Conservation (phyloP, 495 filamentous ascomycete genomes). For the Neurospora cerealis region DNA sequence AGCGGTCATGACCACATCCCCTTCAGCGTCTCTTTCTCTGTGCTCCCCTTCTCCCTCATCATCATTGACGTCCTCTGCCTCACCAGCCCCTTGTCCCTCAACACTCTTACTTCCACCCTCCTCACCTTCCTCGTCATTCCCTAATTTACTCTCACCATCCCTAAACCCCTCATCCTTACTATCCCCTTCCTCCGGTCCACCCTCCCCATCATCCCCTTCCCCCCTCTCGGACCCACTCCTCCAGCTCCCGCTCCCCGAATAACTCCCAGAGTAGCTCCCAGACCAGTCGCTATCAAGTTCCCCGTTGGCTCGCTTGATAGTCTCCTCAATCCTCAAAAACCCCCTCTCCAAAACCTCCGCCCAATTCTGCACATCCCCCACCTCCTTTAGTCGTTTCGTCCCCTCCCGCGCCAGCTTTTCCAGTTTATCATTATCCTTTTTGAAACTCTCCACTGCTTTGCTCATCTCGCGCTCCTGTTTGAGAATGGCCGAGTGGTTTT, state of each 20-base stretch:
- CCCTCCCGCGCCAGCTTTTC: constrained; percentile 58
- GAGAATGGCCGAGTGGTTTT: constrained; percentile 57
- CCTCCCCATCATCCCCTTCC: constrained; percentile 1
- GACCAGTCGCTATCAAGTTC: constrained; percentile 18
- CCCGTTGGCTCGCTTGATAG: constrained; percentile 53
- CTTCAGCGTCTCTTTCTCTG: not conserved
- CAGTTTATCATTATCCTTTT: constrained; percentile 61
- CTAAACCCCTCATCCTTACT: constrained; percentile 2
- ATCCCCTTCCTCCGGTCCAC: not conserved
- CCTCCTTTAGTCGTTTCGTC: constrained; percentile 70
- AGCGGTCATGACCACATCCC: constrained; percentile 9
- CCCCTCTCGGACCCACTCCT: constrained; percentile 21
- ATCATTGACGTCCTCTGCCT: not conserved
- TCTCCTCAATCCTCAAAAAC: constrained; percentile 80
- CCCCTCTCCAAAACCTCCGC: constrained; percentile 93
- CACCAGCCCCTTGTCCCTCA: not conserved
- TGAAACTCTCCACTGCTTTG: constrained; percentile 54
- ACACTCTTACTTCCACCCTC: not conserved
- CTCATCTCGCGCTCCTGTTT: constrained; percentile 63
- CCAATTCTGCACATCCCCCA: constrained; percentile 97
- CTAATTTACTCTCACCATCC: not conserved
- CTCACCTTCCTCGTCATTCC: not conserved
- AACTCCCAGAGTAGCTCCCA: constrained; percentile 19
- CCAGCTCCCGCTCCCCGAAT: constrained; percentile 23
- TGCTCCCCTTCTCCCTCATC: not conserved